Percentiles rank a stretch among this genome's conserved stretches.
These are phyloP conservation scores for Medicago ruthenica DNA, from an alignment of 306 rosid species.

Conservation along the genomic window DNA sequence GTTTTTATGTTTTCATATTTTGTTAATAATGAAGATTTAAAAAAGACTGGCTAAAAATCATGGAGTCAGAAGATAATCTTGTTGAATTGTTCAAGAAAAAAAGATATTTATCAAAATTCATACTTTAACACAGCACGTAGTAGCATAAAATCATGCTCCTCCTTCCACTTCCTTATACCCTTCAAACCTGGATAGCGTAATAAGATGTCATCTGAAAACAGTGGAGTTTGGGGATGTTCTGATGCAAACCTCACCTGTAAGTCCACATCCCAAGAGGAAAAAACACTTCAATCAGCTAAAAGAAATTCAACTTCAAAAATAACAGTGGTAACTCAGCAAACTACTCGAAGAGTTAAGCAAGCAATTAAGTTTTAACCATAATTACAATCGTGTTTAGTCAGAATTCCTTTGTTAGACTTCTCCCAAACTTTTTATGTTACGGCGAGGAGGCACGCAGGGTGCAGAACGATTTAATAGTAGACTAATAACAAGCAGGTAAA, in stretches of 20 bases:
- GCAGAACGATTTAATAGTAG: slow-evolving; percentile 12
- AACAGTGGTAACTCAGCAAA: not conserved
- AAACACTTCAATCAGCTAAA: slow-evolving; percentile 32
- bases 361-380: not conserved
- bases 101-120: slow-evolving; percentile 32
- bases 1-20: not conserved
- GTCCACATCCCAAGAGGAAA: slow-evolving; percentile 43
- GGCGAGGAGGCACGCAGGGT: not conserved
- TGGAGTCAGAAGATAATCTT: slow-evolving; percentile 11
- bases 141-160: slow-evolving; percentile 77
- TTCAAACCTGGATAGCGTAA: slow-evolving; percentile 76
- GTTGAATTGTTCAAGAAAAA: slow-evolving; percentile 28
- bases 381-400: slow-evolving; percentile 1
- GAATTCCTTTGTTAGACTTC: slow-evolving; percentile 19
- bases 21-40: not conserved
- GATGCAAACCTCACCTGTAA: slow-evolving; percentile 68
- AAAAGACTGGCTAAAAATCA: slow-evolving; percentile 1
- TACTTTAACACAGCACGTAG: slow-evolving; percentile 87
- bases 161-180: slow-evolving; percentile 93
- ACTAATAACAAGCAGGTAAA: slow-evolving; percentile 8
- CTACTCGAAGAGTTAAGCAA: not conserved
- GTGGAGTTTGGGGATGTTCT: slow-evolving; percentile 64
- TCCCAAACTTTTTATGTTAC: slow-evolving; percentile 6
- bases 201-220: slow-evolving; percentile 73
- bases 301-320: slow-evolving; percentile 23